Evolutionary conservation across 768 basidiomycete genomes (phyloP).

Genomic region (Amanita rimosa): DNA sequence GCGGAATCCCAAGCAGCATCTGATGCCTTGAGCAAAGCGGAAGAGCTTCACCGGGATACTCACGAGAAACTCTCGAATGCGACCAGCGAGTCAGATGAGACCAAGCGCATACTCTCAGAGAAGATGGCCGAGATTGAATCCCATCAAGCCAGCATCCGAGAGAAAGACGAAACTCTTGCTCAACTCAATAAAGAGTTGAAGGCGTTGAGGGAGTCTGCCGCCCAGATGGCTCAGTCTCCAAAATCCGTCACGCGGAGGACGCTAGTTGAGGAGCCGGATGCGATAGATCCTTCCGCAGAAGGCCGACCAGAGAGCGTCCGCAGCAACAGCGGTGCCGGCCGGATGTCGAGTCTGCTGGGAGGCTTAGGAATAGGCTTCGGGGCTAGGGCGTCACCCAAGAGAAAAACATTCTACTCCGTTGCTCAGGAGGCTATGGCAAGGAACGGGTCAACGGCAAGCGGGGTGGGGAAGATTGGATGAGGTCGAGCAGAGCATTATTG

Average conservation of each 20-base stretch:
- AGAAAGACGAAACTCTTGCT: not conserved
- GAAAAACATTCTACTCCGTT: constrained; percentile 1
- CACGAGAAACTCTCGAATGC: not conserved
- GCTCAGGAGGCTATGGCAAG: not conserved
- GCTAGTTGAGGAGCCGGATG: not conserved
- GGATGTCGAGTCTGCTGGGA: not conserved
- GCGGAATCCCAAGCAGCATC: not conserved
- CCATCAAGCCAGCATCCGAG: not conserved
- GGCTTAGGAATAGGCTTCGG: not conserved
- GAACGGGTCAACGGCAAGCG: constrained; percentile 1
- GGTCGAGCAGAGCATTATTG: not conserved
- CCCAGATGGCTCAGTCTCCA: not conserved
- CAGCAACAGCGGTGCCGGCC: not conserved
- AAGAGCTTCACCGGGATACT: not conserved
- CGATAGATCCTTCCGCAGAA: not conserved
- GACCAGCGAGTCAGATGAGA: not conserved
- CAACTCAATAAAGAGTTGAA: not conserved
- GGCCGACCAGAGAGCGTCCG: constrained; percentile 4
- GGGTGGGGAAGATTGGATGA: not conserved
- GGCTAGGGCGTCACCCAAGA: not conserved
- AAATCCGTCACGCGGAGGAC: not conserved
- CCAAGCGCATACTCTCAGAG: not conserved
- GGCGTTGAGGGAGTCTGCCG: not conserved
- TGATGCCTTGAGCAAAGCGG: not conserved
- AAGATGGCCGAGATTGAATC: not conserved